Conservation (phyloP, 495 filamentous ascomycete species). For the Aspergillus incahuasiensis region DNA sequence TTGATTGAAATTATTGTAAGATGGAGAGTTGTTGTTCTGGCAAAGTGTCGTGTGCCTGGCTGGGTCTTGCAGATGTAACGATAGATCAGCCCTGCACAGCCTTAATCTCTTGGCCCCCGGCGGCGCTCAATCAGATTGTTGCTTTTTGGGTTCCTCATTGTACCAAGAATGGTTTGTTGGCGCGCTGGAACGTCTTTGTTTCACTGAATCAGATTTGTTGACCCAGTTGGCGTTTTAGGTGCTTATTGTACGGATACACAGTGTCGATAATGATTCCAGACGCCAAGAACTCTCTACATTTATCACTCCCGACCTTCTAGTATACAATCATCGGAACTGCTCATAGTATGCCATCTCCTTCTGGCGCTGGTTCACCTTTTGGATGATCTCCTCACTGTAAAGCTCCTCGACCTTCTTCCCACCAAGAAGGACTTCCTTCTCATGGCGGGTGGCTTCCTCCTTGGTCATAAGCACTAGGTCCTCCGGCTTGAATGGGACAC, state of each 20-base stretch:
- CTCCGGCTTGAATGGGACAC: conserved; percentile 54
- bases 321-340: conserved; percentile 5
- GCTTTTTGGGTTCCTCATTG: background rate
- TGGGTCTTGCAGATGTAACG: background rate
- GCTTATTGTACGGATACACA: too few species aligned
- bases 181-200: conserved; percentile 23
- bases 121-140: background rate
- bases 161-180: background rate
- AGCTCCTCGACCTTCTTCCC: conserved; percentile 12
- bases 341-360: conserved; percentile 11
- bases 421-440: conserved; percentile 14
- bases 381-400: conserved; percentile 6
- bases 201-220: conserved; percentile 64
- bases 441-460: conserved; percentile 15
- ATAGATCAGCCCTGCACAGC: conserved; percentile 1
- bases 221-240: conserved; percentile 33
- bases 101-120: background rate
- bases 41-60: conserved; percentile 5
- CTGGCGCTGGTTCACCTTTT: conserved; percentile 12
- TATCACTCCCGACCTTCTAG: background rate
- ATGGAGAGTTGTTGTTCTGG: background rate
- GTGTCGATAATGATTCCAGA: too few species aligned
- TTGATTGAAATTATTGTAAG: background rate
- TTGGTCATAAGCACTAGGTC: conserved; percentile 95
- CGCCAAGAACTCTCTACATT: conserved; percentile 14